Base-by-base conservation (phyloP, 352 stramenopile species). In the Globisporangium perplexum region DNA sequence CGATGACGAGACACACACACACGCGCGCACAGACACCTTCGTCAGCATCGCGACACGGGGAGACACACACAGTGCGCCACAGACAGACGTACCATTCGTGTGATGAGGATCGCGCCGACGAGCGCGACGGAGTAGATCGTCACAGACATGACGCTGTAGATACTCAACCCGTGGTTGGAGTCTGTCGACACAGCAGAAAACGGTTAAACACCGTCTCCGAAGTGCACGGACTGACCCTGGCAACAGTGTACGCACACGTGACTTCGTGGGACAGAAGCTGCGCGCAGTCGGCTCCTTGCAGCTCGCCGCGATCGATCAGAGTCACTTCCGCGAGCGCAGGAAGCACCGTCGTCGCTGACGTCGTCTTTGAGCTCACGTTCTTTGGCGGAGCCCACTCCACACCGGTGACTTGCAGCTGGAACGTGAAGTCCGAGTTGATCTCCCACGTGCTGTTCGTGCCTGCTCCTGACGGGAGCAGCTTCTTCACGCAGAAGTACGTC, bases 131-230 rank as follows among this genome's bases (percentile, higher is more conserved):
- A 68, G 50, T 86, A 93, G 44, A 93, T 88, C 35, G 78, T 90
- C 47, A 93, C 77, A 0, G 83, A 93, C 77, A 93, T 90, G 36
- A 93, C 83, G 47, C 79, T 90, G 65, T 90, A 93, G n/a, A 90
- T 77, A 65, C 83, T 93, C 26, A 93, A 38, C 4, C 72, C 82
- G 41, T 82, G 80, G 48, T 82, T 82, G 1, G 69, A 79, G 39
- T 76, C 74, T 86, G 43, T 33, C 15, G 20, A 52, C 46, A 50
- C 41, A 47, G 7, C 52, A 4, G 47, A 24, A 50, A 36, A 23
- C 11, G 10, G 46, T 69, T 66, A 39, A 56, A 47, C 3, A 30
- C 53, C 22, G 4, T n/a, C n/a, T n/a, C n/a, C n/a, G n/a, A n/a
- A n/a, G n/a, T n/a, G n/a, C n/a, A n/a, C n/a, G n/a, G n/a, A n/a